phyloP scores from a whole-genome alignment of 208 protist species.

The Naegleria gruberi region DNA sequence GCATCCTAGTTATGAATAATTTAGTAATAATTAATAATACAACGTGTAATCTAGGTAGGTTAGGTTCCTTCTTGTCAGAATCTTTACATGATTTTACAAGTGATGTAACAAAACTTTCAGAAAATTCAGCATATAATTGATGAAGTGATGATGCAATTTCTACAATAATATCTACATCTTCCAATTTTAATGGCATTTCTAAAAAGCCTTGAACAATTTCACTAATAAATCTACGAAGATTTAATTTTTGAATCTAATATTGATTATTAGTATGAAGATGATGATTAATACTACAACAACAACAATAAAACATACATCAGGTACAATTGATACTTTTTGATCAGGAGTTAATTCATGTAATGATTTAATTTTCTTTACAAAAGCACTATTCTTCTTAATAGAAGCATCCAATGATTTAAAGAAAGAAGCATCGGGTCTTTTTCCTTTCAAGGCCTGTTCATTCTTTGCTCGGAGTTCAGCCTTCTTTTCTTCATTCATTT shows the following conservation, averaged over 20 bases:
- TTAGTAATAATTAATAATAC: conserved; percentile 3
- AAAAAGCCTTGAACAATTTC: neutral
- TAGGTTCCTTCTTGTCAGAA: neutral
- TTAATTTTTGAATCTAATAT: conserved; percentile 8
- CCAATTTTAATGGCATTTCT: neutral
- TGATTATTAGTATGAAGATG: no score
- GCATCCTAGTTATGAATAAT: neutral
- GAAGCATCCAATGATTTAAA: neutral
- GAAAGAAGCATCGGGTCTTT: conserved; percentile 14
- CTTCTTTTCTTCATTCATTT: neutral
- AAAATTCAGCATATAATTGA: conserved; percentile 15
- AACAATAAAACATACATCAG: neutral
- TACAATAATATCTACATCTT: neutral
- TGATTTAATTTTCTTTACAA: neutral
- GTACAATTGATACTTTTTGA: neutral
- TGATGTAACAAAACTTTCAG: neutral
- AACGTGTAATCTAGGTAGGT: neutral
- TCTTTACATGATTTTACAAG: neutral
- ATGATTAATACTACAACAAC: no score
- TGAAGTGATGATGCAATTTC: neutral
- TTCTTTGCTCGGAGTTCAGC: neutral
- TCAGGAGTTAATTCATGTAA: neutral
- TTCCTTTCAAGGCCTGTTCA: neutral
- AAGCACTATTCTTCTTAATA: conserved; percentile 7
- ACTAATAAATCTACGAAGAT: neutral